These are phyloP conservation scores for Nannochloris sp. DNA, from an alignment of 139 green algal genomes.

Conservation along the genomic window DNA sequence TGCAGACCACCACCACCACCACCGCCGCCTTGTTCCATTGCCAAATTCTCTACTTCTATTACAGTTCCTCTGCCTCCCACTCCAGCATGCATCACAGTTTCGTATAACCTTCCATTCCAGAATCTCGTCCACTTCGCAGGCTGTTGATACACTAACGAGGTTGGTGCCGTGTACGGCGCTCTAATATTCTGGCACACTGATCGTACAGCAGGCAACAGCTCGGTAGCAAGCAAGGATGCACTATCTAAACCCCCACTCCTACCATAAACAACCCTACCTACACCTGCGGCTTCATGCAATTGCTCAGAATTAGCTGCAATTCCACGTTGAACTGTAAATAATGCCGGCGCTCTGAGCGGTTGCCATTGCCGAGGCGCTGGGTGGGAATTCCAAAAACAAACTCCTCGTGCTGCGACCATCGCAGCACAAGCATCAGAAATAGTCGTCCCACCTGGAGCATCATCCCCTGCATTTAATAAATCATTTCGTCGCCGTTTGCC, in stretches of 20 bases:
- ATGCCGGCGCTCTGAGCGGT: conserved; percentile 18
- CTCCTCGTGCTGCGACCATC: conserved; percentile 36
- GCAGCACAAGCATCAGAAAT: conserved; percentile 28
- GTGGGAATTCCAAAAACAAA: conserved; percentile 45
- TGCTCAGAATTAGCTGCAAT: conserved; percentile 8
- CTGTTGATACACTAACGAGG: background rate
- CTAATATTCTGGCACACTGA: too few relatives aligned
- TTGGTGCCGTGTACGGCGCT: background rate
- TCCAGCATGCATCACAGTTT: too few relatives aligned
- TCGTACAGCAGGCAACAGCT: background rate
- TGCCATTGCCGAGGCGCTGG: conserved; percentile 40
- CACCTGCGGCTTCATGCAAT: conserved; percentile 7
- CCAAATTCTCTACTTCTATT: background rate
- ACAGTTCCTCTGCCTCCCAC: background rate
- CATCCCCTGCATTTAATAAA: conserved; percentile 1
- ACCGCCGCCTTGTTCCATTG: too few relatives aligned
- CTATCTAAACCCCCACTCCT: background rate
- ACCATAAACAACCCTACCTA: background rate
- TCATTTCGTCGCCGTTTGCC: background rate
- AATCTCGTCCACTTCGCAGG: conserved; percentile 12
- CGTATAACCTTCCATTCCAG: conserved; percentile 23
- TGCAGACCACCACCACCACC: background rate
- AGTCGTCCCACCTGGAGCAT: background rate
- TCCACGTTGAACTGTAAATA: conserved; percentile 4
- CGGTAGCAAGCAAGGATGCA: background rate